A percentile compares a stretch with the other conserved stretches of the same genome.
Conservation (phyloP, 1,284 basidiomycete genomes). For the Fomitiporia mediterranea region DNA sequence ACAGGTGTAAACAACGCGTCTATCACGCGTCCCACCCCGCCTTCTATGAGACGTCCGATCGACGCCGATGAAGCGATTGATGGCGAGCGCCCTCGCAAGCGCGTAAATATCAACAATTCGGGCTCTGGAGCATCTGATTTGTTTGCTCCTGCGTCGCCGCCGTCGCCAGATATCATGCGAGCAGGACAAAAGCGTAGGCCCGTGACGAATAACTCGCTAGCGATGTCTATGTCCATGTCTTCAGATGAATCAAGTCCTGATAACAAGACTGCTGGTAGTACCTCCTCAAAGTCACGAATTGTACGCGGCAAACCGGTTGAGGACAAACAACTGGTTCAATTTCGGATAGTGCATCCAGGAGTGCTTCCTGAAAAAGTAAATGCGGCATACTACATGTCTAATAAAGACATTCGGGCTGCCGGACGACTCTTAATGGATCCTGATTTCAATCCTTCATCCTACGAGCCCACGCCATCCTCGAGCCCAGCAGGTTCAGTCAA, state of each 20-base stretch:
- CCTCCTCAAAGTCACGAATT: conserved; percentile 47
- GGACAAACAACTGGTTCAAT: conserved; percentile 48
- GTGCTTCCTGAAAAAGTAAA: conserved; percentile 42
- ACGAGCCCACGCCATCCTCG: conserved; percentile 31
- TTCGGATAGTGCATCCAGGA: conserved; percentile 56
- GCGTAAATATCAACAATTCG: conserved; percentile 47
- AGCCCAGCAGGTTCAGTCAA: background rate
- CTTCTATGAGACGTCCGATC: conserved; percentile 31
- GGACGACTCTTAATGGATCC: conserved; percentile 53
- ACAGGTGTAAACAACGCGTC: conserved; percentile 22
- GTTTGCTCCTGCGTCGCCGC: conserved; percentile 35
- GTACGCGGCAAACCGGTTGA: conserved; percentile 44
- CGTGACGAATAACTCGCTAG: conserved; percentile 31
- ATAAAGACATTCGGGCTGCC: conserved; percentile 41
- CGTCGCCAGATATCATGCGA: conserved; percentile 53
- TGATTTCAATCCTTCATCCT: conserved; percentile 42
- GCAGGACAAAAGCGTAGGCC: conserved; percentile 46
- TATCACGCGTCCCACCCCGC: conserved; percentile 39
- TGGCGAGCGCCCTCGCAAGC: conserved; percentile 65
- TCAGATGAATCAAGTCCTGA: conserved; percentile 65
- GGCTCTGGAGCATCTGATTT: conserved; percentile 39
- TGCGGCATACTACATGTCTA: conserved; percentile 38
- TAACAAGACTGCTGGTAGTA: conserved; percentile 34
- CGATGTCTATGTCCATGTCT: conserved; percentile 39
- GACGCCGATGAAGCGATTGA: conserved; percentile 39